Base-by-base conservation (phyloP, 2,329 filamentous ascomycete genomes). In the Beauveria medogensis region DNA sequence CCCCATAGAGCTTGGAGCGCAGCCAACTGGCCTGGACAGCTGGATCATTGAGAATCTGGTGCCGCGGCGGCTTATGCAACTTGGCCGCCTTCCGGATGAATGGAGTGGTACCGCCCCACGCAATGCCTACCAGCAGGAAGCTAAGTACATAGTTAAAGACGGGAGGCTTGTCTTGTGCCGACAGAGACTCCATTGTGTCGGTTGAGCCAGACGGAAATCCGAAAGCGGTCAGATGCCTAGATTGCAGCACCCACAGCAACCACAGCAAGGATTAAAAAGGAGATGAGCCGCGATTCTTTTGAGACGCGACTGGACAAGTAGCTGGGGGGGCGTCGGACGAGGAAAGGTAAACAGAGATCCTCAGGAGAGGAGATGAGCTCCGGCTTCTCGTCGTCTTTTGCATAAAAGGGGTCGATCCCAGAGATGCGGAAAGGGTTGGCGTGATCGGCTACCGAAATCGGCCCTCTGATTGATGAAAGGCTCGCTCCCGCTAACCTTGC, bases 101-200 rank as follows among this genome's bases (percentile, higher is more conserved):
- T 60, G 88, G 88, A 22, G 91, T 96, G 1, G 91, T 96, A 67
- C 96, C 85, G 56, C 92, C 93, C 93, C 93, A 97, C 66, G 91
- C 92, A 26, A 94, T 78, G 58, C 92, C 92, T 66, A 97, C 92
- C 63, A 96, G 85, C 59, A 97, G 81, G 79, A 97, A 97, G 67
- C 90, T 91, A 62, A 93, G 80, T 64, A 94, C 81, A 80, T 94
- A 96, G 77, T 92, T 92, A 77, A 95, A 80, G 65, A 86, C 74
- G 18, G 81, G 78, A 26, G 82, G 82, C 26, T 76, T 70, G 51
- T 66, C 67, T 26, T 69, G 62, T 5, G 40, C 2, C 5, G 55
- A 40, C 1, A 18, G 44, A 12, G 20, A 28, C 3, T 58, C 55
- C 55, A 58, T 58, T 22, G 41, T 37, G 26, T 8, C 34, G 37